These are phyloP conservation scores for Fusarium virguliforme DNA, from an alignment of 2,329 filamentous ascomycete genomes.

Conservation along the genomic window DNA sequence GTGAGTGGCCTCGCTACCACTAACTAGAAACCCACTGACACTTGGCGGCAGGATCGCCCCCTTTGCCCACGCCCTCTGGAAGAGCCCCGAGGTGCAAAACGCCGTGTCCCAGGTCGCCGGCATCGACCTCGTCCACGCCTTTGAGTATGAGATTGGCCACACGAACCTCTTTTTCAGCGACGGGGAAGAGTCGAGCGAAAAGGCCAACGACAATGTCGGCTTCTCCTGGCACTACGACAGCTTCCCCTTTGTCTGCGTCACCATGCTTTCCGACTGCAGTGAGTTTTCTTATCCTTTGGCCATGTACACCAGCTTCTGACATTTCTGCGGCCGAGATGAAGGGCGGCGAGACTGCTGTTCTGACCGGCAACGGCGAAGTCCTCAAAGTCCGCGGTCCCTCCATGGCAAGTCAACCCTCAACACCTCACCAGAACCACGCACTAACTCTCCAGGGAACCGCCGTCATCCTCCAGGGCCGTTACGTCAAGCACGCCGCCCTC, in stretches of 20 bases:
- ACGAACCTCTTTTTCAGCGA: slow-evolving; percentile 69
- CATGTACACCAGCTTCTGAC: neutral
- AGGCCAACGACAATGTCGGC: slow-evolving; percentile 63
- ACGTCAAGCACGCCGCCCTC: slow-evolving; percentile 76
- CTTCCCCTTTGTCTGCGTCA: slow-evolving; percentile 80
- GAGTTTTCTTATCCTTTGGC: slow-evolving; percentile 35
- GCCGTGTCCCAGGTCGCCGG: slow-evolving; percentile 69
- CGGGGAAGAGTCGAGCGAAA: slow-evolving; percentile 54
- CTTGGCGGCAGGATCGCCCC: slow-evolving; percentile 63
- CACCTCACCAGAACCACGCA: neutral
- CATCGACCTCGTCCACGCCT: slow-evolving; percentile 68
- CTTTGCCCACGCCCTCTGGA: slow-evolving; percentile 72
- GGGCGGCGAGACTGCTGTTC: slow-evolving; percentile 76
- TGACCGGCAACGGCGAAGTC: slow-evolving; percentile 67
- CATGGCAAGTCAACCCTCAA: slow-evolving; percentile 63
- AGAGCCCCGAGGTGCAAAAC: slow-evolving; percentile 60
- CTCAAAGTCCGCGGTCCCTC: slow-evolving; percentile 73
- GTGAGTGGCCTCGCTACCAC: slow-evolving; percentile 60
- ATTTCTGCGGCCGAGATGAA: slow-evolving; percentile 63
- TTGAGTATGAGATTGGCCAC: slow-evolving; percentile 71
- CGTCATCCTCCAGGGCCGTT: slow-evolving; percentile 77
- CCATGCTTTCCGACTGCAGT: slow-evolving; percentile 76
- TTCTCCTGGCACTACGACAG: slow-evolving; percentile 75
- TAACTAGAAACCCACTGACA: neutral
- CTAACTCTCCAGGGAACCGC: slow-evolving; percentile 68